Conservation (phyloP, 805 yeast genomes). For the Pichia pseudocactophila region DNA sequence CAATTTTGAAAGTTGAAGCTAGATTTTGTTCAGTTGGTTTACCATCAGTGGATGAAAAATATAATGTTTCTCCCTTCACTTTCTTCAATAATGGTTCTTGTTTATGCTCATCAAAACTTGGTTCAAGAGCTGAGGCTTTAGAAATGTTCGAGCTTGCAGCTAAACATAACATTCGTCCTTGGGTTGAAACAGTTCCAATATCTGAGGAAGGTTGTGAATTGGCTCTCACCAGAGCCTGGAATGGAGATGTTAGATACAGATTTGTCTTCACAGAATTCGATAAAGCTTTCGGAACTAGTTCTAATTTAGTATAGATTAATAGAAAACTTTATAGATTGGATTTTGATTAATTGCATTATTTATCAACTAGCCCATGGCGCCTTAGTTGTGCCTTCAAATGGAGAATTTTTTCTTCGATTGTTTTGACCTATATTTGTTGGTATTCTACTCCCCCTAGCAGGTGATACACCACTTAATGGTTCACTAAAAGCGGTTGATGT, state of each 20-base stretch:
- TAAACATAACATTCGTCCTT: constrained; percentile 37
- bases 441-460: too few relatives aligned
- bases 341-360: neutral
- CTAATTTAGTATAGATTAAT: neutral
- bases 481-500: too few relatives aligned
- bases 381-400: neutral
- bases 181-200: constrained; percentile 43
- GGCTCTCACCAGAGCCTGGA: constrained; percentile 37
- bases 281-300: constrained; percentile 33
- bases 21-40: constrained; percentile 41
- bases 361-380: neutral
- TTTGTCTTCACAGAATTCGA: constrained; percentile 41
- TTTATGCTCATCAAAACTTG: constrained; percentile 38
- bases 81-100: constrained; percentile 40
- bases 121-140: constrained; percentile 38
- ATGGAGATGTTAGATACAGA: constrained; percentile 45
- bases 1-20: constrained; percentile 29
- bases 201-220: constrained; percentile 33
- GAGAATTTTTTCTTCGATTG: too few relatives aligned
- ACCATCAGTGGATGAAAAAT: constrained; percentile 33
- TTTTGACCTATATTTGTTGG: neutral
- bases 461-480: too few relatives aligned
- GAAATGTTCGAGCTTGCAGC: constrained; percentile 39
- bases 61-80: constrained; percentile 39
- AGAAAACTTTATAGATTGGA: neutral